Base-by-base conservation (phyloP, 305 asterid species). In the Fraxinus dipetala region DNA sequence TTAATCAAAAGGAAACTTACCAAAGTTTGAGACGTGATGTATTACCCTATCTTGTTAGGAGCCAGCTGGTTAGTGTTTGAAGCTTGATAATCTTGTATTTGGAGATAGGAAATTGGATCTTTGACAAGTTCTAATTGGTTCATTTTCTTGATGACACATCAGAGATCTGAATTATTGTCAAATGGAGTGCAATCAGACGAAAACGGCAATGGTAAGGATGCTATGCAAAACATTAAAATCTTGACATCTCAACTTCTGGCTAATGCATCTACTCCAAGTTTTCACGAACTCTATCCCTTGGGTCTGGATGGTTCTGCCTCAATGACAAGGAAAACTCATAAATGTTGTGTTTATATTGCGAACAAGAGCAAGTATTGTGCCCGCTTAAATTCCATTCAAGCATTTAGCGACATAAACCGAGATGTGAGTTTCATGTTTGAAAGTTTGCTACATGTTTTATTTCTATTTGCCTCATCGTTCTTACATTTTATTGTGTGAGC, bases 311-410 rank as follows among this genome's bases (percentile, higher is more conserved):
- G 94, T 79, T 84, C 89, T 83, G 89, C 90, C 83, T 87, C 91
- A 13, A 36, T 38, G 85, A 76, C 82, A 65, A 89, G 86, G 83
- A 92, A 91, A 83, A 90, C 97, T 61, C 98, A 96, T 72, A 96
- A 96, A 69, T 96, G 99, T 83, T 94, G 97, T 89, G 97, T 94
- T 84, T 93, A 92, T 85, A 92, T 96, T 87, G 97, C 98, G 78
- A 91, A 89, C 88, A 94, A 96, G 86, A 93, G 91, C 93, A 92
- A 92, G 82, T 96, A 96, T 86, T 96, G 99, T 83, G 96, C 91
- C 10, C 92, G 95, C 75, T 81, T 96, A 75, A 94, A 91, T 85
- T 92, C 99, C 79, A 88, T 96, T 83, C 98, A 96, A 83, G 93
- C 99, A 67, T 96, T 92, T 89, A 89, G 90, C 18, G 98, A 96